Evolutionary conservation across 768 basidiomycete genomes (phyloP), one percentile per base, ranked within the genome.

Genomic region (Exidia glandulosa): DNA sequence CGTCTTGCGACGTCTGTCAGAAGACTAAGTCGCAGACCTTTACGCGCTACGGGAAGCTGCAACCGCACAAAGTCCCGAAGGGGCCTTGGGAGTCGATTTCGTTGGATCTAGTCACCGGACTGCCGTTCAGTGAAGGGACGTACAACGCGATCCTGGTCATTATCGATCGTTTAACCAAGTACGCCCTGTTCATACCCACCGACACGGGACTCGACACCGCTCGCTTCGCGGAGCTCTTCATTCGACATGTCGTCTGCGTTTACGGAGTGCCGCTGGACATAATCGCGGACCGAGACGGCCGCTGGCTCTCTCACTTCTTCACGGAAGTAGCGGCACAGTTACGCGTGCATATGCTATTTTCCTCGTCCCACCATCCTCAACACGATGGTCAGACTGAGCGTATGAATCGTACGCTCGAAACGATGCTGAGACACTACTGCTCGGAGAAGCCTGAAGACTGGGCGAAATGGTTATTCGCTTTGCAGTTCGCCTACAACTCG

Each of bases 311-410:
- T 0, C 54, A 61, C 16, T 63, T 65, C 23, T 65, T 62, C 59
- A 52, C 19, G 30, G 57, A 37, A 14, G 37, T 64, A 0, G 32
- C 33, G 0, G 58, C n/a, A 29, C 27, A n/a, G 9, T 13, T 65
- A 10, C 54, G 54, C 10, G 60, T 52, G 0, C 31, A 34, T 5
- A 60, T 62, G 60, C 32, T 48, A 0, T 36, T 63, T 0, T 61
- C 58, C 0, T 59, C 64, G 0, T 57, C 62, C 0, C 60, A 61
- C 13, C 73, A 73, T 56, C 73, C 71, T 0, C 67, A 73, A 37
- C 64, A 69, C 31, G 67, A 73, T 48, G 70, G 73, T 0, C 71
- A 71, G 37, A 72, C 71, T 2, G 70, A 74, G 55, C 57, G 66
- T 2, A 59, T 69, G 0, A 72, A 74, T 41, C 64, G 68, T 31